Evolutionary conservation across 768 basidiomycete genomes (phyloP).

Genomic region (Leccinum arenicola): DNA sequence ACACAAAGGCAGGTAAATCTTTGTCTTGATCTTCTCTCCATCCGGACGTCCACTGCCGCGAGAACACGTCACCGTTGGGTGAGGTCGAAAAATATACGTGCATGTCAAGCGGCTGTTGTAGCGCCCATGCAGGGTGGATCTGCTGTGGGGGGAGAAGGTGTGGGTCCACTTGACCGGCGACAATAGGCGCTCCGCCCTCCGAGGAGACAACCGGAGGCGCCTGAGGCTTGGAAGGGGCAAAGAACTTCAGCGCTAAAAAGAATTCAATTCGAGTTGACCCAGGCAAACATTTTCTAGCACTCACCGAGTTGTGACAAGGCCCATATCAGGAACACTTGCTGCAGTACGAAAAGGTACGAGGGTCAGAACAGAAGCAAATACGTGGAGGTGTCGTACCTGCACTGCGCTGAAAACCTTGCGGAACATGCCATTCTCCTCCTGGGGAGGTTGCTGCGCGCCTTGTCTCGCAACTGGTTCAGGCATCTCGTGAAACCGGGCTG

Average conservation of each 20-base stretch:
- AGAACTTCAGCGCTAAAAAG: constrained; percentile 43
- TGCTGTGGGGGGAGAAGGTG: constrained; percentile 52
- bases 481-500: constrained; percentile 16
- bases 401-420: constrained; percentile 37
- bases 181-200: constrained; percentile 11
- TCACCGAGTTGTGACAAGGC: constrained; percentile 63
- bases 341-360: constrained; percentile 6
- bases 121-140: constrained; percentile 55
- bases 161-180: constrained; percentile 40
- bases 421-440: constrained; percentile 35
- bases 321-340: constrained; percentile 73
- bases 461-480: constrained; percentile 25
- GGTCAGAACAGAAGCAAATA: neutral
- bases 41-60: constrained; percentile 47
- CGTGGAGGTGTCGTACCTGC: constrained; percentile 37
- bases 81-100: constrained; percentile 73
- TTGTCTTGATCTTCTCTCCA: constrained; percentile 48
- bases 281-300: constrained; percentile 15
- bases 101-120: constrained; percentile 62
- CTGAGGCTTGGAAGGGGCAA: constrained; percentile 35
- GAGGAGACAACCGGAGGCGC: constrained; percentile 30
- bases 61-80: constrained; percentile 58
- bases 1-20: constrained; percentile 64
- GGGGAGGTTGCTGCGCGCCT: constrained; percentile 9
- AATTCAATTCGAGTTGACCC: neutral